Conservation (phyloP, 495 filamentous ascomycete genomes). For the Podospora didyma region DNA sequence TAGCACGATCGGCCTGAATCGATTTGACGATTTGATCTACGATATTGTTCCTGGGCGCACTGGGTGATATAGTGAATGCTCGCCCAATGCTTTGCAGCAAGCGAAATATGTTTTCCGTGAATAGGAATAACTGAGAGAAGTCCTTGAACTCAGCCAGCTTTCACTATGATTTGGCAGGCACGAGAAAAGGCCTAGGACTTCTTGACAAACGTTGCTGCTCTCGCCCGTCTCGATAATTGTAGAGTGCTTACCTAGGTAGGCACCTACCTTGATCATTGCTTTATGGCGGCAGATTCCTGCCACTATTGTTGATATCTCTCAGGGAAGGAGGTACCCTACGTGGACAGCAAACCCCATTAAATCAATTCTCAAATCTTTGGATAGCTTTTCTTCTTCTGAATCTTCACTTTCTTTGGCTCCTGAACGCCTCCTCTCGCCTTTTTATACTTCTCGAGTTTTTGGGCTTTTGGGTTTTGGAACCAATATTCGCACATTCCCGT, state of each 20-base stretch:
- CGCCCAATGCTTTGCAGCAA: neutral
- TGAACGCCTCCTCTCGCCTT: constrained; percentile 1
- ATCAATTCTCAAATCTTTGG: neutral
- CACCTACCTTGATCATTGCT: no score
- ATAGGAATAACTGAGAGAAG: no score
- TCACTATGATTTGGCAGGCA: no score
- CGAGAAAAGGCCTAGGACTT: no score
- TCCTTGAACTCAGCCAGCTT: no score
- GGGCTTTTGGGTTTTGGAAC: constrained; percentile 15
- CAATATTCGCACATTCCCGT: constrained; percentile 12
- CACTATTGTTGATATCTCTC: neutral
- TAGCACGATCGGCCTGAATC: constrained; percentile 39
- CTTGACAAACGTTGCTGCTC: no score
- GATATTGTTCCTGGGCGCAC: neutral
- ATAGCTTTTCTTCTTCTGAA: neutral
- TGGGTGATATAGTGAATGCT: neutral
- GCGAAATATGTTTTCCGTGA: no score
- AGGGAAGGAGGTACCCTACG: neutral
- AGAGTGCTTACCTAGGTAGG: no score
- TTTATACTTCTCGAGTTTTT: constrained; percentile 15
- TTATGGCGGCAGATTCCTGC: no score
- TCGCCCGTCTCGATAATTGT: no score
- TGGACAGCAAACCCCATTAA: neutral
- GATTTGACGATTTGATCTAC: constrained; percentile 26
- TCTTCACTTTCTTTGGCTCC: constrained; percentile 5